Conservation (phyloP, 352 stramenopile species). For the Phytophthora pini region DNA sequence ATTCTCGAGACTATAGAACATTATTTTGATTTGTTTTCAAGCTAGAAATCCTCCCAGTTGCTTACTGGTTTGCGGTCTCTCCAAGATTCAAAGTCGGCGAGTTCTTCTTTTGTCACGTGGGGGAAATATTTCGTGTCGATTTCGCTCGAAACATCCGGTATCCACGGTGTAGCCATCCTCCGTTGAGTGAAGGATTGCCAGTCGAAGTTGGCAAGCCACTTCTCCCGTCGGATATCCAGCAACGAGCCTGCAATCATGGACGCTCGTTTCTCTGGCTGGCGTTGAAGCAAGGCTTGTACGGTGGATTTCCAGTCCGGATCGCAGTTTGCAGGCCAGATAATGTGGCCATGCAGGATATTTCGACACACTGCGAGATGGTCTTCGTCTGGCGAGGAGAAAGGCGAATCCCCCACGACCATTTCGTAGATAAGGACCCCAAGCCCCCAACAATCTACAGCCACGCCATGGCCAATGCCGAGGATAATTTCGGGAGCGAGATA, state of each 20-base stretch:
- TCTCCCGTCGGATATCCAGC: slow-evolving; percentile 38
- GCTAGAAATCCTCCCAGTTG: slow-evolving; percentile 53
- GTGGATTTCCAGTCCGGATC: slow-evolving; percentile 48
- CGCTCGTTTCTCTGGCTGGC: slow-evolving; percentile 50
- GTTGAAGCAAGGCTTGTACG: slow-evolving; percentile 49
- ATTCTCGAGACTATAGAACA: slow-evolving; percentile 32
- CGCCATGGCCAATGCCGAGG: slow-evolving; percentile 81
- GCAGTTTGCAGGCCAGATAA: slow-evolving; percentile 88
- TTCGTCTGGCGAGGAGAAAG: slow-evolving; percentile 91
- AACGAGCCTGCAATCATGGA: slow-evolving; percentile 36
- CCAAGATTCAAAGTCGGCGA: slow-evolving; percentile 45
- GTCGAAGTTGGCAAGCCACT: slow-evolving; percentile 53
- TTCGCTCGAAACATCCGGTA: slow-evolving; percentile 43
- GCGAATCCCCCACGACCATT: slow-evolving; percentile 95
- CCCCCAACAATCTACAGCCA: slow-evolving; percentile 95
- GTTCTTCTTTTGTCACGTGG: slow-evolving; percentile 38
- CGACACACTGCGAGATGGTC: slow-evolving; percentile 96
- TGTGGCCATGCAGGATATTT: slow-evolving; percentile 92
- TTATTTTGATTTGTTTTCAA: slow-evolving; percentile 2
- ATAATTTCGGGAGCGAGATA: slow-evolving; percentile 90
- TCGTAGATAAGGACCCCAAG: slow-evolving; percentile 96
- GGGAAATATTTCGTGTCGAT: slow-evolving; percentile 53
- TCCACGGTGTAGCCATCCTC: slow-evolving; percentile 50
- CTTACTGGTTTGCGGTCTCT: slow-evolving; percentile 34
- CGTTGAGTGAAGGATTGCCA: slow-evolving; percentile 47